These are phyloP conservation scores for Linnemannia hyalina DNA, from an alignment of 192 early-diverging fungal genomes.

Conservation along the genomic window DNA sequence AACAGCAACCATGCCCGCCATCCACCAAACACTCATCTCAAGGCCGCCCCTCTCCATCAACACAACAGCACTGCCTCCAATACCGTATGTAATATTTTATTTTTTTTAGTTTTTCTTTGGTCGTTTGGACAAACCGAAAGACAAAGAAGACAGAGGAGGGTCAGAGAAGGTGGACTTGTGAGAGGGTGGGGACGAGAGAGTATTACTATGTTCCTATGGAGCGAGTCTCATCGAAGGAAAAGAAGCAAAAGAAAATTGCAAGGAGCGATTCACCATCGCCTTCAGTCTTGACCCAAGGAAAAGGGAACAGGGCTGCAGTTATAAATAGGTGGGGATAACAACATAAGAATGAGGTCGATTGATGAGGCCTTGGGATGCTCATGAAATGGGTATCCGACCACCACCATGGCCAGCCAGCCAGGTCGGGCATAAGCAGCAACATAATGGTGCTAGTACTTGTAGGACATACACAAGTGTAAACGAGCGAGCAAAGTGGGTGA, in stretches of 20 bases:
- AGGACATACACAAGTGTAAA: not conserved
- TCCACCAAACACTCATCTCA: not conserved
- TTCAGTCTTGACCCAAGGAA: not conserved
- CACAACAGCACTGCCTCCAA: slow-evolving; percentile 7
- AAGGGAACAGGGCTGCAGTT: not conserved
- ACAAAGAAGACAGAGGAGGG: no score
- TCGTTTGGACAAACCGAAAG: not conserved
- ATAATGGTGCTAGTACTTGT: no score
- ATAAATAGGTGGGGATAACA: slow-evolving; percentile 2
- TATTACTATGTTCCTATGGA: not conserved
- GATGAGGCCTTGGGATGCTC: not conserved
- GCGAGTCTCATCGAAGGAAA: not conserved
- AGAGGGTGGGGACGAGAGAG: not conserved
- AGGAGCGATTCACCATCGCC: not conserved
- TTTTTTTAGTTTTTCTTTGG: not conserved
- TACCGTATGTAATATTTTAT: not conserved
- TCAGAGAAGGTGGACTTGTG: not conserved
- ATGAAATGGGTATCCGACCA: not conserved
- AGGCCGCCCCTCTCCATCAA: not conserved
- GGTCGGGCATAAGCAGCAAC: not conserved
- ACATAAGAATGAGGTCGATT: not conserved
- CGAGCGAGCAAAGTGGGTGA: not conserved
- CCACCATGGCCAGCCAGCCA: not conserved
- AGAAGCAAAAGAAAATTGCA: not conserved
- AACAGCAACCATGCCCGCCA: not conserved